Evolutionary conservation across 129 eudicot species (phyloP), one percentile per base, ranked within the genome.

Genomic region (Erigeron canadensis): DNA sequence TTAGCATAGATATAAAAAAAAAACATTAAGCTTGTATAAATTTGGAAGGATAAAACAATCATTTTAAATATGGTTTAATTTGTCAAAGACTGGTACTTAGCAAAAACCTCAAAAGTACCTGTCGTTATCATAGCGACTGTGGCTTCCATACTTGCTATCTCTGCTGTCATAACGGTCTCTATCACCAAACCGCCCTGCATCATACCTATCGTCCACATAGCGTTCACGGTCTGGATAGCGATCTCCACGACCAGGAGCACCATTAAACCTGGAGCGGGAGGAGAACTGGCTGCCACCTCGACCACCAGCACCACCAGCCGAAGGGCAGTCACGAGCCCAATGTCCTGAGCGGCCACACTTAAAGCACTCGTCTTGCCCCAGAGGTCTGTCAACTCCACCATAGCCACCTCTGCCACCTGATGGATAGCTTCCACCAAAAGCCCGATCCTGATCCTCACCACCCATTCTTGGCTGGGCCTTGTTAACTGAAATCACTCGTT

Each of bases 321-420:
- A 89, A 41, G 96, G 95, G 80, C 98, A 93, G 45, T 93, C 96
- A 48, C 96, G 87, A 72, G 98, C 98, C 96, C 96, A 93, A 21
- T 93, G 98, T 6, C 98, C 98, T 2, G 86, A 72, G 23, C 98
- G 91, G 23, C 98, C 98, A 79, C 98, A 93, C 87, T 86, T 93
- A 72, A 93, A 93, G 86, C 98, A 93, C 64, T 89, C 96, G 56
- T 85, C 96, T 60, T 73, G 95, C 47, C 89, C 98, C n/a, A 67
- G 79, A 13, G 91, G 72, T 79, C 91, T 87, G 60, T 84, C 89
- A 60, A 81, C 84, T 55, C 92, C 88, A 37, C 95, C 96, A 62
- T 77, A 85, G 80, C 95, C 82, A 5, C 83, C 84, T 80, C 96
- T 80, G 59, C 88, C 98, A 70, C 89, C 86, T 2, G 89, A 82